A percentile compares a stretch with the other conserved stretches of the same genome.
Evolutionary conservation across 2,329 filamentous ascomycete species (phyloP).

Genomic region (Mariannaea sp.): DNA sequence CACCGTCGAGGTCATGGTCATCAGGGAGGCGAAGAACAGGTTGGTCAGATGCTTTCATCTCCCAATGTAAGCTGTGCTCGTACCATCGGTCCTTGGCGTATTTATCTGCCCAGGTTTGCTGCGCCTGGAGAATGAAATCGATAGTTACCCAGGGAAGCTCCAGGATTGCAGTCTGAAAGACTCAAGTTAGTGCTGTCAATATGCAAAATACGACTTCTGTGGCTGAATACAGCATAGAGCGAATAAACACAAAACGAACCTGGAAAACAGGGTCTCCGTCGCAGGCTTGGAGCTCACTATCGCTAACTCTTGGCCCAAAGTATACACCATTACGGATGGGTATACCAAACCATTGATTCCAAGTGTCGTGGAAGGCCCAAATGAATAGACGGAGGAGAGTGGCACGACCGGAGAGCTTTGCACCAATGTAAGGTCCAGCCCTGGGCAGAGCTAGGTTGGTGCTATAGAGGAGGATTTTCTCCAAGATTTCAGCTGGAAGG

Average conservation of each 20-base stretch:
- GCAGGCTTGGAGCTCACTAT: conserved; percentile 14
- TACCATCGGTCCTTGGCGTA: conserved; percentile 44
- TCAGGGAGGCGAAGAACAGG: conserved; percentile 13
- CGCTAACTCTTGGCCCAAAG: conserved; percentile 19
- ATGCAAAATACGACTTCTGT: not conserved
- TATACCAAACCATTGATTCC: conserved; percentile 46
- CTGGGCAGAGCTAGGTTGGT: conserved; percentile 54
- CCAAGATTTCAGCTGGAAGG: conserved; percentile 59
- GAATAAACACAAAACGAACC: too few relatives aligned
- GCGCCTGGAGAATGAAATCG: conserved; percentile 53
- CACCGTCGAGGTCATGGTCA: conserved; percentile 32
- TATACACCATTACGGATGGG: conserved; percentile 19
- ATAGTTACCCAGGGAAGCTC: conserved; percentile 51
- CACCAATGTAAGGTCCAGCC: conserved; percentile 51
- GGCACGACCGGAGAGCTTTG: conserved; percentile 49
- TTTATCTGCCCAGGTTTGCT: conserved; percentile 52
- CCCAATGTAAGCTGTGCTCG: conserved; percentile 38
- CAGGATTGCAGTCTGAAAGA: conserved; percentile 49
- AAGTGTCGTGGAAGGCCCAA: conserved; percentile 44
- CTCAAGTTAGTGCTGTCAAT: conserved; percentile 10
- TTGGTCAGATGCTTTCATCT: conserved; percentile 5
- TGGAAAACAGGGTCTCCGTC: conserved; percentile 51
- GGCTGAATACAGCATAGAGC: too few relatives aligned
- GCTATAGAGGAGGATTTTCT: conserved; percentile 57
- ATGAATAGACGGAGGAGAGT: conserved; percentile 47